Percentiles rank a stretch among this genome's conserved stretches.
These are phyloP conservation scores for Fusarium sp. DNA, from an alignment of 2,329 filamentous ascomycete species.

Conservation along the genomic window DNA sequence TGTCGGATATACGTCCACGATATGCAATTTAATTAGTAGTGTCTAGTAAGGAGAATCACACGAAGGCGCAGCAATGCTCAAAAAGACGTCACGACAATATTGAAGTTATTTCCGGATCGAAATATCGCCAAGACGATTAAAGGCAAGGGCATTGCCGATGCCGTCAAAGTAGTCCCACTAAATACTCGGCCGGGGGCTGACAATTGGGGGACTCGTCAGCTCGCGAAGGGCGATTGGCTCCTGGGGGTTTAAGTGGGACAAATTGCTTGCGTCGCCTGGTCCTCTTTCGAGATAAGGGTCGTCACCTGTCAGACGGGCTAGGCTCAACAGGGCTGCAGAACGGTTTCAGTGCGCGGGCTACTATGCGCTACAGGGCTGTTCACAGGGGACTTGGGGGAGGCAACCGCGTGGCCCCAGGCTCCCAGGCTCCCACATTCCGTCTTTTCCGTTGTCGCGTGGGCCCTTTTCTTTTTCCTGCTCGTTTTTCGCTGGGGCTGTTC, in stretches of 20 bases:
- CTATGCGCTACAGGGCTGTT: constrained; percentile 19
- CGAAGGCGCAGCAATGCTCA: neutral
- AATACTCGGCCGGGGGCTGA: constrained; percentile 30
- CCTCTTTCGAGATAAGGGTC: constrained; percentile 21
- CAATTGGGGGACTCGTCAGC: constrained; percentile 54
- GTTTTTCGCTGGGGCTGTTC: neutral
- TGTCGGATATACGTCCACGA: neutral
- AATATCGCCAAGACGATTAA: constrained; percentile 30
- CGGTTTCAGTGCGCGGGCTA: constrained; percentile 25
- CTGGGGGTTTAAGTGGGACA: constrained; percentile 15
- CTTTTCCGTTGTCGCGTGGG: constrained; percentile 14
- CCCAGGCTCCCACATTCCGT: constrained; percentile 37
- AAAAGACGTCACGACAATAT: constrained; percentile 4
- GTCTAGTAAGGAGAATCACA: neutral
- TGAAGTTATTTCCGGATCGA: constrained; percentile 10
- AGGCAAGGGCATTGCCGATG: constrained; percentile 38
- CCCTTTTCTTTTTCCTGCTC: constrained; percentile 29
- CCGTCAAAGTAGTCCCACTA: constrained; percentile 22
- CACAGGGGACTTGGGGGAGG: constrained; percentile 24
- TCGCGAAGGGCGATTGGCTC: constrained; percentile 50
- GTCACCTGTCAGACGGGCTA: constrained; percentile 15
- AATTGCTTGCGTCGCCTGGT: constrained; percentile 42
- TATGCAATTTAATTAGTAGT: neutral
- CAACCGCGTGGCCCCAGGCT: constrained; percentile 29
- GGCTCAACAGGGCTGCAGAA: constrained; percentile 18